Evolutionary conservation across 164 flowering plant species (phyloP).

Genomic region (Kalanchoe fedtschenkoi): DNA sequence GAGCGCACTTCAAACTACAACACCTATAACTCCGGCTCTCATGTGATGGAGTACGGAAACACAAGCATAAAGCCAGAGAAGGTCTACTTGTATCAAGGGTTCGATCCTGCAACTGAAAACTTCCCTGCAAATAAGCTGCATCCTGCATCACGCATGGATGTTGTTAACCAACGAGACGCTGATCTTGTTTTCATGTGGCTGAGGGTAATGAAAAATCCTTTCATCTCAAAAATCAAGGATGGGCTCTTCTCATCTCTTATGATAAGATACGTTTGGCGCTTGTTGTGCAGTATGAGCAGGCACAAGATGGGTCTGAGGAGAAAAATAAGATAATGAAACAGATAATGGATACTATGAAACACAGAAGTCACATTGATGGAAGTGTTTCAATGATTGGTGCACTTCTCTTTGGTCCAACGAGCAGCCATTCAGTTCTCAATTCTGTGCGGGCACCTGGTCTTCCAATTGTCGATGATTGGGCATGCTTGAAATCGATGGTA

Average conservation of each 20-base stretch:
- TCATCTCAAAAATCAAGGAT: not conserved
- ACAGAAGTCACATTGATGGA: slow-evolving; percentile 55
- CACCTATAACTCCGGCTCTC: slow-evolving; percentile 69
- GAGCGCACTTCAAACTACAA: slow-evolving; percentile 62
- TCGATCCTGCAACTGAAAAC: slow-evolving; percentile 50
- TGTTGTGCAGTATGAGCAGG: slow-evolving; percentile 35
- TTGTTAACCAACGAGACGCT: slow-evolving; percentile 87
- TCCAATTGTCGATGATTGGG: slow-evolving; percentile 81
- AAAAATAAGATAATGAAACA: slow-evolving; percentile 37
- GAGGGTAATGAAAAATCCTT: slow-evolving; percentile 26
- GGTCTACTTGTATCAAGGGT: slow-evolving; percentile 76
- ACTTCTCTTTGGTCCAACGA: slow-evolving; percentile 46
- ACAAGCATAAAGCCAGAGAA: slow-evolving; percentile 51
- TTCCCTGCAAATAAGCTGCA: slow-evolving; percentile 27
- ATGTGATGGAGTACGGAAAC: slow-evolving; percentile 92
- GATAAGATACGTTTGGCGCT: not conserved
- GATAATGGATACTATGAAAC: slow-evolving; percentile 38
- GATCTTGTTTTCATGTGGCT: slow-evolving; percentile 75
- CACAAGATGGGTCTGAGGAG: slow-evolving; percentile 25
- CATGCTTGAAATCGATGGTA: slow-evolving; percentile 74
- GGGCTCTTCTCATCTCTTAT: not conserved
- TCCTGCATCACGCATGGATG: slow-evolving; percentile 24
- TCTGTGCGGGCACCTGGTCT: slow-evolving; percentile 31
- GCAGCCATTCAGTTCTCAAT: slow-evolving; percentile 29
- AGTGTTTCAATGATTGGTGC: slow-evolving; percentile 56